Base-by-base conservation (phyloP, 2,329 filamentous ascomycete genomes). In the Cephalotrichum gorgonifer region DNA sequence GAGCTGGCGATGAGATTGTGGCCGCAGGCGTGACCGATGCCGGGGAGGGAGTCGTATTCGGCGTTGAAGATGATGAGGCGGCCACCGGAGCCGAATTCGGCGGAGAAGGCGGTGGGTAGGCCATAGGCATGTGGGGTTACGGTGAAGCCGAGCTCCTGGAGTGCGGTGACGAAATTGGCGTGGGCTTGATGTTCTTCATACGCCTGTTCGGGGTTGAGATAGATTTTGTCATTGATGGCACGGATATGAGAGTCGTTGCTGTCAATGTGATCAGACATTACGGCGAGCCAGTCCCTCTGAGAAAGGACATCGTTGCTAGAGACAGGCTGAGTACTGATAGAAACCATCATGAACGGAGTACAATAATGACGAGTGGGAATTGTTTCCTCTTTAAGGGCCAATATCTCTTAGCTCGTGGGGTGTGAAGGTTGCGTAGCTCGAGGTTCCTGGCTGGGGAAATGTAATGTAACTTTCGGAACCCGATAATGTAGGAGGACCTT, bases 31-130 rank as follows among this genome's bases (percentile, higher is more conserved):
- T 73, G 69, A 4, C 69, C 69, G n/a, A 72, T 71, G 2, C 59
- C 62, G 0, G 69, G 70, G 1, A 74, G 62, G 1, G 71, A 71
- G 51, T 76, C 73, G 51, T 74, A 74, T 55, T 67, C 65, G 26
- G 59, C 60, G 44, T 60, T 62, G 55, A 64, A 60, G 17, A 63
- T 55, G 43, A 66, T 58, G 1, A 64, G 51, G 17, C 56, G 52
- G 50, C 60, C 62, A 23, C 57, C 62, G 7, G 55, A 53, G 25
- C 61, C 61, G 38, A 50, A 47, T 7, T 57, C 54, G 25, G 58
- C 60, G 27, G 59, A 57, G 44, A 67, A 67, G 22, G 62, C 55
- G 11, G 64, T 66, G 1, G 59, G 53, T 9, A 67, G 50, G 17
- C 60, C 62, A 51, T 64, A 62, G 3, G 62, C 56, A 41, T 60